Base-by-base conservation (phyloP, 345 rosid genomes). In the Arabidopsis suecica region DNA sequence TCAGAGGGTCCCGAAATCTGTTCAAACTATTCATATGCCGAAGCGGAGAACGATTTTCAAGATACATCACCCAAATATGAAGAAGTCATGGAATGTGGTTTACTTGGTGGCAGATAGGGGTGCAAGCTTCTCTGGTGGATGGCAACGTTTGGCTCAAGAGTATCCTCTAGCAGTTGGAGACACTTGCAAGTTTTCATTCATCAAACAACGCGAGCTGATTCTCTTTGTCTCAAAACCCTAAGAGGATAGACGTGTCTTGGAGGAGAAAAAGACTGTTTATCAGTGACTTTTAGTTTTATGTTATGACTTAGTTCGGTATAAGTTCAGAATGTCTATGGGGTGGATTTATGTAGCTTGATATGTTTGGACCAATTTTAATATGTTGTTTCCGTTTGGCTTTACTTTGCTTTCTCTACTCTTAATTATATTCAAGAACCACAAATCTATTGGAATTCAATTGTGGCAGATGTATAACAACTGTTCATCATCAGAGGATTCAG, bases 71-170 rank as follows among this genome's bases (percentile, higher is more conserved):
- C 30, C 4, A 6, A 7, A 37, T 18, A 36, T 16, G 45, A 6
- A 59, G n/a, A 59, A 59, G 45, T 18, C 64, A 59, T 59, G 64
- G 64, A 11, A 37, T 59, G 64, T 59, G 45, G 3, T 9, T 59
- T 59, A 59, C n/a, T 5, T 59, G 11, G 5, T 5, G 9, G 6
- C 9, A 42, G 10, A 30, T 9, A n/a, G 3, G 3, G 2, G 3
- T 3, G 1, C 61, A 14, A 8, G 13, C 3, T 57, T 57, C 7
- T 57, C 62, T 16, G 62, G 2, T 58, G 63, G 44, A 34, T 58
- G 63, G 63, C 5, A 6, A 16, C 44, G 44, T 16, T 58, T 58
- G 44, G 42, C 14, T 9, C 10, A 5, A 3, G 44, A 58, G 5
- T 58, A 58, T 18, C 44, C 44, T 16, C 3, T 36, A n/a, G 63